Evolutionary conservation across 2,329 filamentous ascomycete species (phyloP).

Genomic region (Fusarium coffeatum): DNA sequence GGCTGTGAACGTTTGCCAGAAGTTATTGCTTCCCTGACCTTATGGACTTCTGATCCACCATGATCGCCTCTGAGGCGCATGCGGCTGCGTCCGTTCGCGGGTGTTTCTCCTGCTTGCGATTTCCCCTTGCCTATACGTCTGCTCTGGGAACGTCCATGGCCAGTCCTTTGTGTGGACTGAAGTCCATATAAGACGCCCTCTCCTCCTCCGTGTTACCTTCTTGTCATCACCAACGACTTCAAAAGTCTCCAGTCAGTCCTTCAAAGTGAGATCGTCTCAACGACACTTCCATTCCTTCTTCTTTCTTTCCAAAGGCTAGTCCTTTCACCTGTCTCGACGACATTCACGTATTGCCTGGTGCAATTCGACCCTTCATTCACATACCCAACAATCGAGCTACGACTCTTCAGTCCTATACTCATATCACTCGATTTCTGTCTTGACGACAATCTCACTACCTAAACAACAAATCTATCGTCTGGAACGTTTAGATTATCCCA

Average conservation of each 20-base stretch:
- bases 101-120: constrained; percentile 21
- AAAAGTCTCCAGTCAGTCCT: constrained; percentile 46
- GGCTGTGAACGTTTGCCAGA: constrained; percentile 30
- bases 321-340: constrained; percentile 42
- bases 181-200: constrained; percentile 43
- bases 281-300: constrained; percentile 47
- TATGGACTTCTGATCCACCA: constrained; percentile 30
- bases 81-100: constrained; percentile 38
- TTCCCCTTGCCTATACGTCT: constrained; percentile 31
- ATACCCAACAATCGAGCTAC: constrained; percentile 33
- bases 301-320: constrained; percentile 45
- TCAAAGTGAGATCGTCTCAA: constrained; percentile 47
- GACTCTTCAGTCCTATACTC: constrained; percentile 38
- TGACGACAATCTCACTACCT: constrained; percentile 44
- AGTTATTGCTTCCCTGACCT: constrained; percentile 49
- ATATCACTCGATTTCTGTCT: constrained; percentile 45
- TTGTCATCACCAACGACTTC: constrained; percentile 41
- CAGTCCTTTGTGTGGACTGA: constrained; percentile 34
- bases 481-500: constrained; percentile 47
- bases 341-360: constrained; percentile 45
- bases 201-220: constrained; percentile 22
- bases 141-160: constrained; percentile 15
- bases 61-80: constrained; percentile 34
- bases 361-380: constrained; percentile 44
- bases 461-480: constrained; percentile 46